A percentile compares a stretch with the other conserved stretches of the same genome.
phyloP scores from a whole-genome alignment of 352 stramenopile genomes.

The Pythium oligandrum region DNA sequence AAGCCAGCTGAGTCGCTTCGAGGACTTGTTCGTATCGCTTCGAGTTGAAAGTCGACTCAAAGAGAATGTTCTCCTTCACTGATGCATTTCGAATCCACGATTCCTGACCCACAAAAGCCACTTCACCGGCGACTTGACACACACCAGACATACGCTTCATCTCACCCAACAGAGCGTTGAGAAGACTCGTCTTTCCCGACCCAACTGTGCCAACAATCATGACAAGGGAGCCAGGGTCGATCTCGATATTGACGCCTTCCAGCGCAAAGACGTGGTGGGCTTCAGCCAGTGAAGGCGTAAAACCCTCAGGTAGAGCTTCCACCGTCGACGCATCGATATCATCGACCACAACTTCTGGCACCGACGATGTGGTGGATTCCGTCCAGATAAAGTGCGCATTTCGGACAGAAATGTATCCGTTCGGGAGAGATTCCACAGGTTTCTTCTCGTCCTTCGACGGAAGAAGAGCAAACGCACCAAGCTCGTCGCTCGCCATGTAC shows the following conservation, averaged over 20 bases:
- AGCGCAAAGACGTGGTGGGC: conserved; percentile 21
- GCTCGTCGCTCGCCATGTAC: conserved; percentile 22
- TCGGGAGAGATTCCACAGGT: conserved; percentile 1
- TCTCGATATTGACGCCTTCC: conserved; percentile 43
- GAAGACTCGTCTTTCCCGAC: conserved; percentile 37
- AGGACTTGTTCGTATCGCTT: no score
- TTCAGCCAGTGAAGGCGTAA: no score
- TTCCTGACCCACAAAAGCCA: conserved; percentile 31
- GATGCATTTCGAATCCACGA: conserved; percentile 39
- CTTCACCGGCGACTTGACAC: conserved; percentile 16
- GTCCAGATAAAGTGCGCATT: conserved; percentile 22
- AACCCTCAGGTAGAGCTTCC: no score
- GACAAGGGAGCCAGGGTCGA: conserved; percentile 43
- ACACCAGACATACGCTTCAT: conserved; percentile 21
- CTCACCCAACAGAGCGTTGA: conserved; percentile 34
- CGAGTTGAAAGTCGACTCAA: conserved; percentile 23
- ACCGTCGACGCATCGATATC: conserved; percentile 3
- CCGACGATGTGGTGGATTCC: neutral
- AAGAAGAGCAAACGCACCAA: no score
- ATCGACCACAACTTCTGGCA: conserved; percentile 23
- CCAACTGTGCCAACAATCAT: conserved; percentile 45
- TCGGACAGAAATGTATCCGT: conserved; percentile 12
- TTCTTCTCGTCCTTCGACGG: no score
- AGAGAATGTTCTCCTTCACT: no score
- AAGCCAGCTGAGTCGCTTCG: conserved; percentile 51